Evolutionary conservation across 2,329 filamentous ascomycete genomes (phyloP).

Genomic region (Madurella fahalii): DNA sequence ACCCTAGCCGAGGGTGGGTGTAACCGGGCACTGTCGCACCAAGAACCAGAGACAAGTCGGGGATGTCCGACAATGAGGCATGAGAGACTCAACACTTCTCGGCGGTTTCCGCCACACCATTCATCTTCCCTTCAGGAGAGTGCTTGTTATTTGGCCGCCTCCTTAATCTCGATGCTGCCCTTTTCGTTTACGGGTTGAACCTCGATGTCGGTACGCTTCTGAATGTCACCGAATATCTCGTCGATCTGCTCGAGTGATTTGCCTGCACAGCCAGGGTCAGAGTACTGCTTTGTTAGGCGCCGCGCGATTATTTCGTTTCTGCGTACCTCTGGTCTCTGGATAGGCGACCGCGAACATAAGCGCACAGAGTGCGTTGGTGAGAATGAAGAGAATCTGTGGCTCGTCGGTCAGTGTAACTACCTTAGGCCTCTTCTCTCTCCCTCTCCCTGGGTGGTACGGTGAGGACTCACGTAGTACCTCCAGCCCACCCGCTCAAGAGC

Average conservation of each 20-base stretch:
- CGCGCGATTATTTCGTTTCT: neutral
- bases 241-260: conserved; percentile 40
- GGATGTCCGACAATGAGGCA: no score
- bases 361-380: conserved; percentile 37
- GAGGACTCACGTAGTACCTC: conserved; percentile 37
- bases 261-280: conserved; percentile 26
- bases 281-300: accelerated
- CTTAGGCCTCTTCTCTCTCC: no score
- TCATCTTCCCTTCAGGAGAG: no score
- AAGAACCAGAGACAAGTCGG: no score
- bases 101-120: no score
- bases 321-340: conserved; percentile 36
- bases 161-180: neutral
- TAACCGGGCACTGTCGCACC: no score
- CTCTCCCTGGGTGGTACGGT: no score
- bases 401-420: neutral
- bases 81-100: no score
- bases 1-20: no score
- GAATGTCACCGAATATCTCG: conserved; percentile 38
- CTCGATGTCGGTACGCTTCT: conserved; percentile 14
- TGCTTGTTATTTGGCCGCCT: neutral
- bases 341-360: conserved; percentile 35
- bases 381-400: conserved; percentile 36
- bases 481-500: conserved; percentile 37
- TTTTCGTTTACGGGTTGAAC: neutral